phyloP scores from a whole-genome alignment of 305 asterid genomes.

The Caryopteris hybrid region DNA sequence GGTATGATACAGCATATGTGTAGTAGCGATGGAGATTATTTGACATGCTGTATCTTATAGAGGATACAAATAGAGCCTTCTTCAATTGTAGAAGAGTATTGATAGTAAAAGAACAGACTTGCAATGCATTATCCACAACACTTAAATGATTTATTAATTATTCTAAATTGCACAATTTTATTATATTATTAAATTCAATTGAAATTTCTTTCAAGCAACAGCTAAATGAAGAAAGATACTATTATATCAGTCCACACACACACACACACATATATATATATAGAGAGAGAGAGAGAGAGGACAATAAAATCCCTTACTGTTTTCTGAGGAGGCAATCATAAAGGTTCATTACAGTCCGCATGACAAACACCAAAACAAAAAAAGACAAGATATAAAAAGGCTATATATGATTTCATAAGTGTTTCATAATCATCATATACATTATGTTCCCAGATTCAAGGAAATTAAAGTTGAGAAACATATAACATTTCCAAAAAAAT shows the following conservation, averaged over 20 bases:
- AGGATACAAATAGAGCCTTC: not conserved
- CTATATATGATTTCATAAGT: not conserved
- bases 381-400: not conserved
- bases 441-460: not conserved
- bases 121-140: not conserved
- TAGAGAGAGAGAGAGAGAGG: too few species aligned
- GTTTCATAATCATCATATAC: not conserved
- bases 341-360: not conserved
- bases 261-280: too few species aligned
- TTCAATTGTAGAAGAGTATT: not conserved
- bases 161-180: not conserved
- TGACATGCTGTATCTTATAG: not conserved
- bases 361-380: not conserved
- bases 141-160: not conserved
- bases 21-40: not conserved
- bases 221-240: not conserved
- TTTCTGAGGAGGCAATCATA: not conserved
- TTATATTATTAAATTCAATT: not conserved
- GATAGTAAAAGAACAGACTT: not conserved
- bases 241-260: too few species aligned
- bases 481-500: not conserved
- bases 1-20: not conserved
- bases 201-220: not conserved
- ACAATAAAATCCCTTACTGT: too few species aligned
- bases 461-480: not conserved